These are phyloP conservation scores for Gossypium laxum DNA, from an alignment of 441 rosid genomes.

Conservation along the genomic window DNA sequence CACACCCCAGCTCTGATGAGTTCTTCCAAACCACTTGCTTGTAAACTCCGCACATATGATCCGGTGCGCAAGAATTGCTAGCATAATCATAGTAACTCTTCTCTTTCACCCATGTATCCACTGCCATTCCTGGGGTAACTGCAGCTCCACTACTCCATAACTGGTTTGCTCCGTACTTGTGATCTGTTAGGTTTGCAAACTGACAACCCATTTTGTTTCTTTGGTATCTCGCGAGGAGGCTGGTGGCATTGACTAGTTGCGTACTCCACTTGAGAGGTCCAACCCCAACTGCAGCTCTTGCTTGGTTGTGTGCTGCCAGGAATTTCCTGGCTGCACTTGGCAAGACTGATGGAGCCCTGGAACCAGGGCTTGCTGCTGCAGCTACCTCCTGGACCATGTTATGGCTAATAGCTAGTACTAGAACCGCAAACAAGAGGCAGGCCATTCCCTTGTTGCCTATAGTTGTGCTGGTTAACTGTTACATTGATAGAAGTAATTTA, in stretches of 20 bases:
- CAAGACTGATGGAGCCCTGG: slow-evolving; percentile 9
- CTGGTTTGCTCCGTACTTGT: slow-evolving; percentile 68
- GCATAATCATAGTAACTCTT: slow-evolving; percentile 43
- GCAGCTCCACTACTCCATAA: slow-evolving; percentile 41
- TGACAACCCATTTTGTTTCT: slow-evolving; percentile 52
- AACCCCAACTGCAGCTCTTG: slow-evolving; percentile 59
- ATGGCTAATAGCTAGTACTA: slow-evolving; percentile 21
- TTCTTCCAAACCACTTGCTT: slow-evolving; percentile 9
- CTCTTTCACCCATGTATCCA: slow-evolving; percentile 62
- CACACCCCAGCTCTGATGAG: slow-evolving; percentile 58
- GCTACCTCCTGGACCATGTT: slow-evolving; percentile 15
- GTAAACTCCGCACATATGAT: slow-evolving; percentile 1
- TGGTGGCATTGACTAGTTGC: slow-evolving; percentile 37
- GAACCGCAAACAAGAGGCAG: slow-evolving; percentile 21
- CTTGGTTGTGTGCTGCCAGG: slow-evolving; percentile 58
- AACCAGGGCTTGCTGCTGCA: slow-evolving; percentile 9
- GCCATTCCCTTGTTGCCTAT: slow-evolving; percentile 18
- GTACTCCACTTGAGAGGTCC: slow-evolving; percentile 56
- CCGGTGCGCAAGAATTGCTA: slow-evolving; percentile 36
- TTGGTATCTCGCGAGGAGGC: slow-evolving; percentile 47
- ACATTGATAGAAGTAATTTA: slow-evolving; percentile 1
- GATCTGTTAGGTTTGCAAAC: slow-evolving; percentile 44
- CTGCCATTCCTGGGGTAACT: slow-evolving; percentile 48
- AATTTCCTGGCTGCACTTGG: slow-evolving; percentile 36
- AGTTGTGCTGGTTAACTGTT: slow-evolving; percentile 14